Conservation (phyloP, 352 stramenopile genomes). For the Phytophthora citrophthora region DNA sequence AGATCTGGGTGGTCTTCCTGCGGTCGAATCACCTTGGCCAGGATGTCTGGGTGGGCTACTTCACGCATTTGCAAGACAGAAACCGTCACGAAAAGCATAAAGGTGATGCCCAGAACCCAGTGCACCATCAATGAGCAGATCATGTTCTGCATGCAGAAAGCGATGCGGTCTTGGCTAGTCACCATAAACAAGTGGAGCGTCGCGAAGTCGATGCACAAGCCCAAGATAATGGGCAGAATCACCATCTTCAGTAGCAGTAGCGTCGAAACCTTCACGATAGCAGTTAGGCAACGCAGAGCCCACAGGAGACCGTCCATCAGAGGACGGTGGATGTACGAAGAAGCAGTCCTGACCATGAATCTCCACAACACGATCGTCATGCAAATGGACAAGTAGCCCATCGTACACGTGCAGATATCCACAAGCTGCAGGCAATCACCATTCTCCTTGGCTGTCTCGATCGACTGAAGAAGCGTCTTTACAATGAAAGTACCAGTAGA, state of each 20-base stretch:
- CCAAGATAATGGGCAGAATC: slow-evolving; percentile 94
- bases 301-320: slow-evolving; percentile 83
- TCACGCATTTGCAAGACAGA: slow-evolving; percentile 95
- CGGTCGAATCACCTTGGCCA: slow-evolving; percentile 88
- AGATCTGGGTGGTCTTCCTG: slow-evolving; percentile 98
- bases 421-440: slow-evolving; percentile 88
- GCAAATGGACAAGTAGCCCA: slow-evolving; percentile 86
- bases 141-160: slow-evolving; percentile 87
- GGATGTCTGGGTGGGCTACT: slow-evolving; percentile 94
- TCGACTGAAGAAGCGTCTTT: slow-evolving; percentile 57
- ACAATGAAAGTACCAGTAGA: slow-evolving; percentile 48
- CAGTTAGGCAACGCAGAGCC: slow-evolving; percentile 80
- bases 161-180: slow-evolving; percentile 74
- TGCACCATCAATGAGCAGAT: slow-evolving; percentile 94
- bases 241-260: slow-evolving; percentile 98
- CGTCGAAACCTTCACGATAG: slow-evolving; percentile 95
- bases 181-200: slow-evolving; percentile 92
- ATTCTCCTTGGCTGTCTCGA: slow-evolving; percentile 62
- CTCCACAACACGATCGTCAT: slow-evolving; percentile 86
- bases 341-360: slow-evolving; percentile 85
- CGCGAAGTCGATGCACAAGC: slow-evolving; percentile 93
- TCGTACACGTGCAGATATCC: slow-evolving; percentile 79
- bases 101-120: slow-evolving; percentile 97
- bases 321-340: slow-evolving; percentile 83
- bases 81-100: slow-evolving; percentile 98